Evolutionary conservation across 108 stramenopile species (phyloP), one percentile per base, ranked within the genome.

Genomic region (Epithemia pelagica): DNA sequence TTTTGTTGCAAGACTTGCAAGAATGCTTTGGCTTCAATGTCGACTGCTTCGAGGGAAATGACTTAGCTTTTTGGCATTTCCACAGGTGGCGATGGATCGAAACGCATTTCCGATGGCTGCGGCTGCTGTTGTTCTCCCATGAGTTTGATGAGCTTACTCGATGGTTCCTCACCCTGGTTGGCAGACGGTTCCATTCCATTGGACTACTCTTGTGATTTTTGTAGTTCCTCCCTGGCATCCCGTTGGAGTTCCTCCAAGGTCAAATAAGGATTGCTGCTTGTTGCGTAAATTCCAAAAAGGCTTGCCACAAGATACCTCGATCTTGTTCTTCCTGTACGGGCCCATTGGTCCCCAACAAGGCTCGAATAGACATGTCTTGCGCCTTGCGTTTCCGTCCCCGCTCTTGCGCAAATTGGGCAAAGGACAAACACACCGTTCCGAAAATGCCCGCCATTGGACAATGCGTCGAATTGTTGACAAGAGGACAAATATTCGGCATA

Each of bases 351-450:
- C 79, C 83, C 22, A 84, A 77, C 68, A 93, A 75, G 21, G 89
- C 92, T 33, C 82, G 76, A 18, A 93, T 53, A 66, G 85, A 93
- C 1, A 93, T 63, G 30, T 83, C 77, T 72, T 93, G 92, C 15
- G 92, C 89, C 19, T 82, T 82, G 22, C 73, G 70, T 0, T 78
- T 70, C 33, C 83, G 82, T 20, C 66, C 79, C 55, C 92, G 71
- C 28, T 90, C 89, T 66, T 89, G 83, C 59, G 83, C 71, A 69
- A 85, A 93, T 27, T 76, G 74, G 23, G 86, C 84, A 71, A 89
- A 93, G 37, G 88, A 87, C 61, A 85, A 58, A 85, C 86, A 93
- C n/a, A 93, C 72, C 30, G 76, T 67, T 10, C 92, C 92, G 0
- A 80, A 61, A 8, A 30, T 59, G 18, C 80, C 80, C 22, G 79